A percentile compares a stretch with the other conserved stretches of the same genome.
Conservation (phyloP, 1,284 basidiomycete genomes). For the Sphagnurus paluster region DNA sequence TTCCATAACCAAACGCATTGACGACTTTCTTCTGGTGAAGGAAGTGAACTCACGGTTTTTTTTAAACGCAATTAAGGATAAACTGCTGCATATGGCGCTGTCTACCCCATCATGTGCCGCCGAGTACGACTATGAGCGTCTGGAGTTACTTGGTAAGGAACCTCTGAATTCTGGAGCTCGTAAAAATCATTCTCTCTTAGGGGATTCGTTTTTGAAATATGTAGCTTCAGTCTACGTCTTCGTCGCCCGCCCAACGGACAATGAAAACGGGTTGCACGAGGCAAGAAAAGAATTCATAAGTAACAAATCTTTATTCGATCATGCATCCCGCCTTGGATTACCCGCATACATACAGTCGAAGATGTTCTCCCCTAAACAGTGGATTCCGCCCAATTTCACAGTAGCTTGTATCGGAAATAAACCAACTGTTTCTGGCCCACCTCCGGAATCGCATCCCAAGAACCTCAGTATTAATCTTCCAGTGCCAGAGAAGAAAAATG, state of each 20-base stretch:
- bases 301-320: slow-evolving; percentile 63
- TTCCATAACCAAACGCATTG: slow-evolving; percentile 67
- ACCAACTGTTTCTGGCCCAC: no score
- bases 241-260: slow-evolving; percentile 58
- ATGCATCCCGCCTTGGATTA: slow-evolving; percentile 56
- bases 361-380: slow-evolving; percentile 64
- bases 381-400: slow-evolving; percentile 56
- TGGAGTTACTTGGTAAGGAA: slow-evolving; percentile 70
- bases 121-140: slow-evolving; percentile 76
- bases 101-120: slow-evolving; percentile 64
- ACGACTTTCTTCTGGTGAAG: slow-evolving; percentile 70
- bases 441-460: not conserved
- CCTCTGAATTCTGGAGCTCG: not conserved
- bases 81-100: slow-evolving; percentile 62
- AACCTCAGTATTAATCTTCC: not conserved
- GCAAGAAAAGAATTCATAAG: slow-evolving; percentile 69
- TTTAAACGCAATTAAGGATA: slow-evolving; percentile 56
- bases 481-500: slow-evolving; percentile 26
- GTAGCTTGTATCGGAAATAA: slow-evolving; percentile 11
- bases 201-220: slow-evolving; percentile 81
- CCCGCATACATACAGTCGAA: slow-evolving; percentile 72
- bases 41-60: slow-evolving; percentile 76
- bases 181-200: slow-evolving; percentile 40
- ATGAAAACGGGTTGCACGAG: slow-evolving; percentile 64
- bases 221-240: slow-evolving; percentile 73